Percentiles rank a stretch among this genome's conserved stretches.
phyloP scores from a whole-genome alignment of 805 yeast genomes.

The Tetrapisispora taiwanensis region DNA sequence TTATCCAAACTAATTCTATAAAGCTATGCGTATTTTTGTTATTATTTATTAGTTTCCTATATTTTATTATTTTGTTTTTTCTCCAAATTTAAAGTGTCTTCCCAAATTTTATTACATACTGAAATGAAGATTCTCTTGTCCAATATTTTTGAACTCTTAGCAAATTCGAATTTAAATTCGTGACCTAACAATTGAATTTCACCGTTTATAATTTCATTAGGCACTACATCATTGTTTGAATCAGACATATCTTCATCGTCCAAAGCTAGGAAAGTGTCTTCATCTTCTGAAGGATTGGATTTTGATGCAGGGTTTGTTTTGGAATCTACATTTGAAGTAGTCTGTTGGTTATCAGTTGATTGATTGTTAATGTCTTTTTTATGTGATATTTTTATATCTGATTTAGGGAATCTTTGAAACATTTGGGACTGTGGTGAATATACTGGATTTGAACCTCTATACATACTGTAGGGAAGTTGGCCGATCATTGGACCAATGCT shows the following conservation, averaged over 20 bases:
- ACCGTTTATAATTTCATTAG: conserved; percentile 7
- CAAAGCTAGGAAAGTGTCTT: conserved; percentile 20
- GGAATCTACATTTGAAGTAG: not conserved
- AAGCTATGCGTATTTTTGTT: no score
- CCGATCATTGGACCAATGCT: not conserved
- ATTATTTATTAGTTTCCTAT: not conserved
- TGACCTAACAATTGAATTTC: conserved; percentile 20
- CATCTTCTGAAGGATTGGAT: conserved; percentile 10
- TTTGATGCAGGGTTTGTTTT: not conserved
- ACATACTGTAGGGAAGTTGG: not conserved
- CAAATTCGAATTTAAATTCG: conserved; percentile 22
- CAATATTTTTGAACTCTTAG: conserved; percentile 10
- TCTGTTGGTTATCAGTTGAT: not conserved
- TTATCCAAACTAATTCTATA: no score
- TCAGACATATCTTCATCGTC: conserved; percentile 16
- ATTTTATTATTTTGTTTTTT: not conserved
- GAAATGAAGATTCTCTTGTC: conserved; percentile 27
- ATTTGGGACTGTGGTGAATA: not conserved
- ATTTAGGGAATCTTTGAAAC: not conserved
- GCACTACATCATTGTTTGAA: not conserved
- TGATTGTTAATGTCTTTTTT: not conserved
- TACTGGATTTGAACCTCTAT: not conserved
- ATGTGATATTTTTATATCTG: not conserved
- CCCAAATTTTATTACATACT: conserved; percentile 29
- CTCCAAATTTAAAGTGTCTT: conserved; percentile 14